phyloP scores from a whole-genome alignment of 495 filamentous ascomycete genomes.

The Neurospora tetraspora region DNA sequence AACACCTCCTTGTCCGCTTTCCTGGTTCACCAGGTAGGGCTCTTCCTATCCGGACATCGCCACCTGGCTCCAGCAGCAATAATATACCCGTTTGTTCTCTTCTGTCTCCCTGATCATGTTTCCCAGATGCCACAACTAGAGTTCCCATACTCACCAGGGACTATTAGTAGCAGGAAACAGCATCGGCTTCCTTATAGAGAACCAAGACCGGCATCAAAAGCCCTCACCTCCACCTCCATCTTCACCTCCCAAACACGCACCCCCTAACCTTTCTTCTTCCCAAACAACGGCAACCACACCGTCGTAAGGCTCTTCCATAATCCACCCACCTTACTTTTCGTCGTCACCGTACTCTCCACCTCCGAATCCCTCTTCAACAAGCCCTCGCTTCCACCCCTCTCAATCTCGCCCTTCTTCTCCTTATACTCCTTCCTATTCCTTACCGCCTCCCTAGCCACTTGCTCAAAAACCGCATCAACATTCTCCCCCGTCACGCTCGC shows the following conservation, averaged over 20 bases:
- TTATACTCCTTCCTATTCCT: constrained; percentile 11
- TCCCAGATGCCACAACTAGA: not conserved
- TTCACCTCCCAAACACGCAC: too few relatives aligned
- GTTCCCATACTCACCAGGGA: not conserved
- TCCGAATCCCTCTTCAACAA: not conserved
- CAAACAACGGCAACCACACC: not conserved
- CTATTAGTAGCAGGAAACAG: not conserved
- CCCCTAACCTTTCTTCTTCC: not conserved
- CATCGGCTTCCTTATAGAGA: not conserved
- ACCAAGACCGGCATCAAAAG: not conserved
- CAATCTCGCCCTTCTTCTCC: constrained; percentile 15
- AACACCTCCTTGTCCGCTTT: not conserved
- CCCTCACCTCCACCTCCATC: not conserved
- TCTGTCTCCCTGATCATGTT: not conserved
- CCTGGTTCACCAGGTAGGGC: not conserved
- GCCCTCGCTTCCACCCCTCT: constrained; percentile 4
- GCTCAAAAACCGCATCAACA: constrained; percentile 21
- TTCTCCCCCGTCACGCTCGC: constrained; percentile 27
- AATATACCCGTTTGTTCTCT: not conserved
- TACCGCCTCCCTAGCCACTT: constrained; percentile 23
- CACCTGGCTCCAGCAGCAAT: not conserved
- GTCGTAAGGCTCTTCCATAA: not conserved
- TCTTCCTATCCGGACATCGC: not conserved
- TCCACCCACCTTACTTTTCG: not conserved
- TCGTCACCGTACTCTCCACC: not conserved